Evolutionary conservation across 164 flowering plant genomes (phyloP), one percentile per base, ranked within the genome.

Genomic region (Aristolochia californica): DNA sequence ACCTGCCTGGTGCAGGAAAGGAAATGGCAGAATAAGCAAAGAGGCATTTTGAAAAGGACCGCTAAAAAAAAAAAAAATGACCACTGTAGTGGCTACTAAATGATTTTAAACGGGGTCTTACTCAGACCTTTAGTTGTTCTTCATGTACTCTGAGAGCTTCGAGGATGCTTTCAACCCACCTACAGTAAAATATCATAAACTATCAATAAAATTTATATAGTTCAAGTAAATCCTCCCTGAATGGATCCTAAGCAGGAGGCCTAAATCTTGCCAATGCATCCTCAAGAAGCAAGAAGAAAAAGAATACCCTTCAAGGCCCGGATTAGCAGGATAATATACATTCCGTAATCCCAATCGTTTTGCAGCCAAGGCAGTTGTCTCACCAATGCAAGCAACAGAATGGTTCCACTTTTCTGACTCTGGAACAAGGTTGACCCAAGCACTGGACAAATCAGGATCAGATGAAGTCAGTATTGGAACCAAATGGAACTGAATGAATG

Each of bases 371-470:
- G 87, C 96, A 72, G 97, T 87, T 66, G 96, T 93, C 79, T 85
- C 91, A 13, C 99, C 99, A 68, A 93, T 89, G 72, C 99, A 89
- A 40, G 94, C 97, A 68, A 87, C 77, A 47, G 91, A 75, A 71
- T 83, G 73, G 52, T 57, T 68, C 97, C 97, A 83, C 45, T 56
- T 57, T 59, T 70, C 80, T 16, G 60, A 47, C 48, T 75, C 73
- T 34, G 89, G 62, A 62, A 79, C 64, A 62, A 87, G 77, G 66
- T 82, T 77, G 30, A 77, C 73, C 99, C 97, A 93, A 47, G 91
- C 91, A 43, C 97, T 88, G 79, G 60, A 18, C 22, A 18, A 51
- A 48, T 22, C 11, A 50, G 27, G 25, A 12, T 13, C 28, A 27
- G 20, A 9, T 7, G 40, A 34, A 34, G 40, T 34, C 40, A 34